Evolutionary conservation across 371 early-diverging fungal species (phyloP), one percentile per base, ranked within the genome.

Genomic region (Neoconidiobolus thromboides): DNA sequence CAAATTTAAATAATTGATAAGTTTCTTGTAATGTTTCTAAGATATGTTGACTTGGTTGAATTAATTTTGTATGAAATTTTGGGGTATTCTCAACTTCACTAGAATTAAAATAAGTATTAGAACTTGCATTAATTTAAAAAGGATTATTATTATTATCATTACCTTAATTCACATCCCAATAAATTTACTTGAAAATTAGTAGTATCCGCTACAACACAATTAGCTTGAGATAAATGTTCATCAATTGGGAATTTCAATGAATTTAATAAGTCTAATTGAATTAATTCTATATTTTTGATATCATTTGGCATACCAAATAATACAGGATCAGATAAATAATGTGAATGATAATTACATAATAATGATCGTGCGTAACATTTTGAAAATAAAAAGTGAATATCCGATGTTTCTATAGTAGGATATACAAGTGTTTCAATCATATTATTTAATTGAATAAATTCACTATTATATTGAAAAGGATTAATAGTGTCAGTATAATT

Each of bases 361-460:
- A 81, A 63, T 5, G 82, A 81, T 49, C 82, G 72, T 4, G 80
- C 82, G 58, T 78, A 81, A 4, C 79, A 79, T 64, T 79, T 79
- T 38, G 77, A 72, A 62, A 71, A 81, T 10, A 81, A 57, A 41
- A 38, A 41, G 37, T 14, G 69, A 64, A 65, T 78, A 72, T 37
- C 73, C 26, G 26, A 26, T 26, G 26, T 26, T 26, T 26, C 26
- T 26, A 26, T 26, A 26, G 26, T 26, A 26, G 26, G 26, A 26
- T 26, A 26, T 0, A 26, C 26, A 26, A 26, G 26, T 26, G 26
- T 26, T 26, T 26, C 26, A 26, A 26, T 26, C 26, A 26, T 26
- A 26, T 26, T 26, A 26, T 26, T 26, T 26, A 26, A 26, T 26
- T 26, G 26, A 26, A 26, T 26, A 26, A 26, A 26, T 26, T 26